Base-by-base conservation (phyloP, 2,329 filamentous ascomycete species). In the Saccharata proteae region DNA sequence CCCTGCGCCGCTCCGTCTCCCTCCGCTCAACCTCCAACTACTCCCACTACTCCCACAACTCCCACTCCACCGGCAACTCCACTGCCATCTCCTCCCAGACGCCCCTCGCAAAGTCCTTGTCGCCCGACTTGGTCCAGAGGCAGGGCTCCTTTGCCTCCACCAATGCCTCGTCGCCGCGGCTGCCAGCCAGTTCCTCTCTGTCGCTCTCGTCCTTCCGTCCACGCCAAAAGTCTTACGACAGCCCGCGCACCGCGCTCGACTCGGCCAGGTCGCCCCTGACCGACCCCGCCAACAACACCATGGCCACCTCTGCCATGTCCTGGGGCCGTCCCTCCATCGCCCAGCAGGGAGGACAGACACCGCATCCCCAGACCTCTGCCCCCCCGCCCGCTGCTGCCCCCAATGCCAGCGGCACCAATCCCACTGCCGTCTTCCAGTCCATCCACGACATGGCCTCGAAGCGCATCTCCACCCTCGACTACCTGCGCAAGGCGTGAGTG, bases 391-490 rank as follows among this genome's bases (percentile, higher is more conserved):
- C 20, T n/a, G 21, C 30, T 11, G 29, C 26, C 34, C 29, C 43
- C 42, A 24, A 55, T 46, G 34, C 47, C 45, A 36, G 51, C 50
- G 39, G 61, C 29, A 38, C 45, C 52, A 71, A 65, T 40, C 69
- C 71, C 6, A 58, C 64, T 37, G 59, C 65, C 28, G 62, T 77
- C 34, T 76, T 72, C 51, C 66, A 74, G 43, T 69, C 75, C 40
- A 74, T 98, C 38, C 81, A 88, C 36, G 88, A 96, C 38, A 73
- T 83, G 45, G 80, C 83, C 21, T 78, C 79, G 36, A 98, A 98
- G 64, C 73, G 90, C 44, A 93, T 98, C 62, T 85, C 84, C 2
- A 96, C 90, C 0, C 57, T 98, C 24, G 83, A 93, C 46, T 98
- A 98, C 52, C 57, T 98, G 40, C 74, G 86, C 39, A 93, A 92